A percentile compares a stretch with the other conserved stretches of the same genome.
Evolutionary conservation across 345 rosid genomes (phyloP).

Genomic region (Iberis pinnata): DNA sequence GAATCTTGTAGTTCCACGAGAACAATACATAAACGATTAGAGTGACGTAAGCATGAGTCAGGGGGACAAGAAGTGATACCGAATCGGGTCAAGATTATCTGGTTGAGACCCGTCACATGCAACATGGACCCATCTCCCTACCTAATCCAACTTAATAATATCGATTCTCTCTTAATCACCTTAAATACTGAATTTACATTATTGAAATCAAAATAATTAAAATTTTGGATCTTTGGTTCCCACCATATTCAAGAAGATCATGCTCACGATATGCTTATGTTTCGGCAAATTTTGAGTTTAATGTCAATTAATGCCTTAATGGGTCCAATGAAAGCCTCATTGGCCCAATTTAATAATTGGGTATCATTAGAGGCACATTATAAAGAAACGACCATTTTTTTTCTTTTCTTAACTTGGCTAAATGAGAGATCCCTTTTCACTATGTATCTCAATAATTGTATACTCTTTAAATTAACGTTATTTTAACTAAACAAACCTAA

Average conservation of each 20-base stretch:
- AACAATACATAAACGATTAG: not conserved
- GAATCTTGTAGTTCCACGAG: too few species aligned
- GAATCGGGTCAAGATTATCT: slow-evolving; percentile 33
- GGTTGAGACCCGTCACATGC: slow-evolving; percentile 35
- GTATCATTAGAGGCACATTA: too few species aligned
- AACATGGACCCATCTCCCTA: slow-evolving; percentile 28
- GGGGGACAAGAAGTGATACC: slow-evolving; percentile 26
- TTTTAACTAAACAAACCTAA: too few species aligned
- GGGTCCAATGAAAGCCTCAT: too few species aligned
- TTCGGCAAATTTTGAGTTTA: slow-evolving; percentile 18
- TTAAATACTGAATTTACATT: slow-evolving; percentile 8
- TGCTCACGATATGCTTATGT: slow-evolving; percentile 27
- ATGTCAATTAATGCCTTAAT: too few species aligned
- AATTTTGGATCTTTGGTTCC: too few species aligned
- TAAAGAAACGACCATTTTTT: too few species aligned
- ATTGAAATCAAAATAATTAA: slow-evolving; percentile 17
- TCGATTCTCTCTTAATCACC: slow-evolving; percentile 15
- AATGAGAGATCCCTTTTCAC: too few species aligned
- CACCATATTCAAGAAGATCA: slow-evolving; percentile 22
- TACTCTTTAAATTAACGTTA: too few species aligned
- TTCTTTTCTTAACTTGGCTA: too few species aligned
- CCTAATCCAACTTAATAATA: slow-evolving; percentile 23
- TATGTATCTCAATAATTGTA: too few species aligned
- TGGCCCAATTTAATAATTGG: too few species aligned
- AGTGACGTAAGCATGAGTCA: slow-evolving; percentile 22